phyloP scores from a whole-genome alignment of 139 green algal species.

The Picochlorum sp. region DNA sequence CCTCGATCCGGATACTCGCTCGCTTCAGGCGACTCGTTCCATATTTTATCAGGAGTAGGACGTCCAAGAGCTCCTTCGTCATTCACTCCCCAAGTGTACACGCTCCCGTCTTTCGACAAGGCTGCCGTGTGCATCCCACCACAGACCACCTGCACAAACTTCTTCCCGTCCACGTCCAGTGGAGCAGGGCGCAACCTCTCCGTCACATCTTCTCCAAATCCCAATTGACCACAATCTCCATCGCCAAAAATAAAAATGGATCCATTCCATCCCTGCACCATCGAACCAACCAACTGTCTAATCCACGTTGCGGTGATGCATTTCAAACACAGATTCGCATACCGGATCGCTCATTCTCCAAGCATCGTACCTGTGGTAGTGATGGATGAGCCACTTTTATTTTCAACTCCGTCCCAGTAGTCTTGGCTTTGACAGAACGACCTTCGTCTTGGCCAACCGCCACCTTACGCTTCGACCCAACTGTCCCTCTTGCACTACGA shows the following conservation, averaged over 20 bases:
- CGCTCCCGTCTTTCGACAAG: conserved; percentile 34
- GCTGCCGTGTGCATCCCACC: conserved; percentile 86
- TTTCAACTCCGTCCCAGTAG: neutral
- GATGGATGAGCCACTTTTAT: neutral
- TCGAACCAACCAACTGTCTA: too few relatives aligned
- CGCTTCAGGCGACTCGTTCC: conserved; percentile 20
- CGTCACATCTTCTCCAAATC: conserved; percentile 42
- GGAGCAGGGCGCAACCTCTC: conserved; percentile 30
- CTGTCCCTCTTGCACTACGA: too few relatives aligned
- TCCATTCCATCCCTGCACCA: conserved; percentile 34
- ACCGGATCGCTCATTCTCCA: neutral
- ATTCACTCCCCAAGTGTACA: conserved; percentile 83
- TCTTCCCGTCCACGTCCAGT: conserved; percentile 11
- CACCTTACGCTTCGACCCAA: neutral
- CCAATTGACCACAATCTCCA: conserved; percentile 56
- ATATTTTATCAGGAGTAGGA: conserved; percentile 37
- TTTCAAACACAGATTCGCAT: neutral
- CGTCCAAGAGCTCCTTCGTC: conserved; percentile 81
- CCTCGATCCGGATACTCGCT: conserved; percentile 3
- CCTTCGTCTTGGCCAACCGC: neutral
- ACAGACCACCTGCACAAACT: conserved; percentile 41
- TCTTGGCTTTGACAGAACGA: neutral
- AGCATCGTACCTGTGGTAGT: neutral
- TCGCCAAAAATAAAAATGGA: conserved; percentile 40
- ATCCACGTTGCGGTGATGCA: neutral